phyloP scores from a whole-genome alignment of 169 alveolate species.

The Cyclospora cayetanensis region DNA sequence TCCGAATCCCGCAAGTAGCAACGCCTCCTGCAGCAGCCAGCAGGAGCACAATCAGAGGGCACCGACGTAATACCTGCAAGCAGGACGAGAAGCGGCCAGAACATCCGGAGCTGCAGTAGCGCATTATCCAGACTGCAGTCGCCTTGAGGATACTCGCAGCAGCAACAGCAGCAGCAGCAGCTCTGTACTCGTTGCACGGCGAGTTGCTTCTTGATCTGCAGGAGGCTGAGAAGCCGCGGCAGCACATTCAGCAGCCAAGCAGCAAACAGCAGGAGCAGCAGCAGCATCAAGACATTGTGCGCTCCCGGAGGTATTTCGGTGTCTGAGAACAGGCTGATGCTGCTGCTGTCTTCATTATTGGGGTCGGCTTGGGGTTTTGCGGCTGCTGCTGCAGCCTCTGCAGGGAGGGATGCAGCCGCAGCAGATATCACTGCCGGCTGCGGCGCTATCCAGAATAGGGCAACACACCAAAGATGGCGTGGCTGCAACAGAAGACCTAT shows the following conservation, averaged over 20 bases:
- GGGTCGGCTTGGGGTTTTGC: too few species aligned
- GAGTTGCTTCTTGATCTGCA: neutral
- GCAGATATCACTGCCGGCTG: neutral
- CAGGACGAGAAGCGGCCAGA: neutral
- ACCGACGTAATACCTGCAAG: neutral
- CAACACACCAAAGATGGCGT: too few species aligned
- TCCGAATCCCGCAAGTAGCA: neutral
- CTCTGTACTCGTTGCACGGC: neutral
- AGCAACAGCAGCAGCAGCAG: neutral
- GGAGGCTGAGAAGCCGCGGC: neutral
- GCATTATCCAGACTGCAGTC: neutral
- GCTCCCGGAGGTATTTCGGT: neutral
- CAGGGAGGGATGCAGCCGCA: neutral
- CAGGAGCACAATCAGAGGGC: neutral
- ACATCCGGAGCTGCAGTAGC: neutral
- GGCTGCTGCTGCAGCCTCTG: neutral
- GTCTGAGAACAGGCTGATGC: neutral
- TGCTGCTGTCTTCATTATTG: too few species aligned
- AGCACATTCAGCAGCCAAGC: neutral
- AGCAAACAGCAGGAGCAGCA: slow-evolving; percentile 7
- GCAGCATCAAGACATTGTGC: neutral
- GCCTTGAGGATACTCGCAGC: too few species aligned
- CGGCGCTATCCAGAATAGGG: neutral
- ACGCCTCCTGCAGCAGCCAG: neutral
- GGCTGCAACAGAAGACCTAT: neutral